Conservation (phyloP, 2,329 filamentous ascomycete genomes). For the Fusarium sp. region DNA sequence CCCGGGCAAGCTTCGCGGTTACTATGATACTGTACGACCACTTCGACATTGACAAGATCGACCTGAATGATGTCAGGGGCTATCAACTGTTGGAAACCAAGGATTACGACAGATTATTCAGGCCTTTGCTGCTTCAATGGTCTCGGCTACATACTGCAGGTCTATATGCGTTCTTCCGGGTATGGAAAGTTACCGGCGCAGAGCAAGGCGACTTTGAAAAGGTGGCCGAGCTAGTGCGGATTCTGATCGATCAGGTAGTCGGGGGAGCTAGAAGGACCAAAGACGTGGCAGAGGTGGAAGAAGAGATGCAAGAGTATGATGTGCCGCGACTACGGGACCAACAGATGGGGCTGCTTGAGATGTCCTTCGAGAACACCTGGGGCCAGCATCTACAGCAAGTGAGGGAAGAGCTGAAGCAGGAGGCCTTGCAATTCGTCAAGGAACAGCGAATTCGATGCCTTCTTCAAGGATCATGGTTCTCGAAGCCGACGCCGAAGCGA, state of each 20-base stretch:
- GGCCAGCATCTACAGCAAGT: slow-evolving; percentile 90
- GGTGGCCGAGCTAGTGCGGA: slow-evolving; percentile 90
- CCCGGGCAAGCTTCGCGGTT: slow-evolving; percentile 86
- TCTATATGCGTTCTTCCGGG: slow-evolving; percentile 87
- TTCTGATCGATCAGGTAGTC: slow-evolving; percentile 90
- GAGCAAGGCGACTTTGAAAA: slow-evolving; percentile 92
- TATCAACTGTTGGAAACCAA: slow-evolving; percentile 82
- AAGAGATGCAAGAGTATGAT: slow-evolving; percentile 89
- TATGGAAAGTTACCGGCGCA: slow-evolving; percentile 94
- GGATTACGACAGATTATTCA: slow-evolving; percentile 89
- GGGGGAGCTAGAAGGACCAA: slow-evolving; percentile 86
- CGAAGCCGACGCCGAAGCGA: slow-evolving; percentile 62
- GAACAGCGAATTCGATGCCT: slow-evolving; percentile 95
- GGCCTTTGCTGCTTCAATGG: slow-evolving; percentile 92
- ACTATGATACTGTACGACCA: slow-evolving; percentile 94
- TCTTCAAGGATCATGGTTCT: slow-evolving; percentile 91
- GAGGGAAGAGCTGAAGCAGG: slow-evolving; percentile 90
- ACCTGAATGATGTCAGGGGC: slow-evolving; percentile 82
- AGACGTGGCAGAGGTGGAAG: slow-evolving; percentile 89
- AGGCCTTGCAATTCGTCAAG: slow-evolving; percentile 96
- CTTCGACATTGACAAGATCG: slow-evolving; percentile 91
- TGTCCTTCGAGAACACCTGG: slow-evolving; percentile 96
- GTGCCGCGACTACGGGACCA: slow-evolving; percentile 83
- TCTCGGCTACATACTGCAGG: slow-evolving; percentile 89
- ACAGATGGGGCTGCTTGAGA: slow-evolving; percentile 93